Conservation (phyloP, 73 alveolate genomes). For the Halteria grandinella region DNA sequence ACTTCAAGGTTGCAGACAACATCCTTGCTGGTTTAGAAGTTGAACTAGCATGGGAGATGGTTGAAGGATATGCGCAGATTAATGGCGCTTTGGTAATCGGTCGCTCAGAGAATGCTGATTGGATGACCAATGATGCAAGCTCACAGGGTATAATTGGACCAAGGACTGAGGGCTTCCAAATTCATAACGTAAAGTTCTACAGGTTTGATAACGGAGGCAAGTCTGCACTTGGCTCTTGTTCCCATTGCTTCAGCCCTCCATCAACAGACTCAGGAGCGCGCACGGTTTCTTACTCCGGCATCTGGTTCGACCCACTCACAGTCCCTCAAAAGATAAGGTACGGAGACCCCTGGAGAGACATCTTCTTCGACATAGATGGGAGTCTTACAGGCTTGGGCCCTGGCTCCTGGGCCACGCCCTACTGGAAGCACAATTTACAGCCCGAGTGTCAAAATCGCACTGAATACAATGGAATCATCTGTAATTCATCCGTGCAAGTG, state of each 20-base stretch:
- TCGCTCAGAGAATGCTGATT: conserved; percentile 68
- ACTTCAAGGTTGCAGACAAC: conserved; percentile 72
- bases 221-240: conserved; percentile 76
- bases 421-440: conserved; percentile 9
- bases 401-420: conserved; percentile 51
- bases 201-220: conserved; percentile 46
- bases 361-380: conserved; percentile 49
- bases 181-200: conserved; percentile 58
- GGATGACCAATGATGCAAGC: conserved; percentile 8
- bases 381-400: conserved; percentile 9
- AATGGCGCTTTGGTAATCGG: conserved; percentile 72
- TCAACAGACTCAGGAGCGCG: conserved; percentile 61
- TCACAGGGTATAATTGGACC: conserved; percentile 73
- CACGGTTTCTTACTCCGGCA: neutral
- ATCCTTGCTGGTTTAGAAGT: conserved; percentile 61
- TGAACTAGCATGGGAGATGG: conserved; percentile 39
- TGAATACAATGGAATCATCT: neutral
- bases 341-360: conserved; percentile 31
- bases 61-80: conserved; percentile 49
- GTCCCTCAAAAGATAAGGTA: conserved; percentile 32
- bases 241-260: conserved; percentile 64
- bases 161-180: conserved; percentile 77
- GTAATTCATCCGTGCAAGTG: neutral
- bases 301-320: conserved; percentile 1
- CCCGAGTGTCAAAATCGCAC: conserved; percentile 31